phyloP scores from a whole-genome alignment of 2,329 filamentous ascomycete genomes.

The Pseudogymnoascus sp. region DNA sequence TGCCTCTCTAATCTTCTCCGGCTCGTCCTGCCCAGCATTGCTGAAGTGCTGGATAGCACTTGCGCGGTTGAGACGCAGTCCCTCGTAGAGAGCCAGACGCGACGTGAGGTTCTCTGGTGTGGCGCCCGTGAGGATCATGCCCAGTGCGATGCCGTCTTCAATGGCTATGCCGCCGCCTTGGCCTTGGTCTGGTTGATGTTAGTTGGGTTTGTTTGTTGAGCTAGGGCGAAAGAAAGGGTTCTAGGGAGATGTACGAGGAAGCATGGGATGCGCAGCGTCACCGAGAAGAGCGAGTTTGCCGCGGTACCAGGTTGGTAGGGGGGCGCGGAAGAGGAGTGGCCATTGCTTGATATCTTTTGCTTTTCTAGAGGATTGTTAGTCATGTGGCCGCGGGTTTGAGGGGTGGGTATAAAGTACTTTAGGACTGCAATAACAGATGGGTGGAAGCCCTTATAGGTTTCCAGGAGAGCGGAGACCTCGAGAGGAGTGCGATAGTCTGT shows the following conservation, averaged over 20 bases:
- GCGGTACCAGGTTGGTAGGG: slow-evolving; percentile 25
- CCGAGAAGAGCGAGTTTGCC: slow-evolving; percentile 20
- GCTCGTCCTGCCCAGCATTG: slow-evolving; percentile 32
- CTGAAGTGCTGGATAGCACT: slow-evolving; percentile 35
- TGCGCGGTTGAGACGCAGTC: slow-evolving; percentile 27
- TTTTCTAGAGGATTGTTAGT: slow-evolving; percentile 18
- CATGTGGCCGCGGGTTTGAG: background rate
- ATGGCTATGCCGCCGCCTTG: slow-evolving; percentile 31
- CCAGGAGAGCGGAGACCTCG: slow-evolving; percentile 14
- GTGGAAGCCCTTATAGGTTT: slow-evolving; percentile 16
- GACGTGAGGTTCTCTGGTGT: slow-evolving; percentile 16
- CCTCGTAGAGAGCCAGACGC: slow-evolving; percentile 28
- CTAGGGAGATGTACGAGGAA: slow-evolving; percentile 18
- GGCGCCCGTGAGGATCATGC: slow-evolving; percentile 22
- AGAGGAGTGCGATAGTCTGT: slow-evolving; percentile 19
- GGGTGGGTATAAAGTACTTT: slow-evolving; percentile 5
- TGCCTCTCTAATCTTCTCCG: slow-evolving; percentile 25
- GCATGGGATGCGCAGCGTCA: slow-evolving; percentile 24
- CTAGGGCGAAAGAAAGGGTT: background rate
- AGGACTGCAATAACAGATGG: slow-evolving; percentile 15
- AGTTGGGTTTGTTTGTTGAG: background rate
- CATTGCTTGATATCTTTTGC: slow-evolving; percentile 28
- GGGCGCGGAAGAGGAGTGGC: slow-evolving; percentile 26
- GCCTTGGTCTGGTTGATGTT: slow-evolving; percentile 21
- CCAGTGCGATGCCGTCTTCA: slow-evolving; percentile 29